Evolutionary conservation across 768 basidiomycete species (phyloP), one percentile per base, ranked within the genome.

Genomic region (Pleurotus tuoliensis): DNA sequence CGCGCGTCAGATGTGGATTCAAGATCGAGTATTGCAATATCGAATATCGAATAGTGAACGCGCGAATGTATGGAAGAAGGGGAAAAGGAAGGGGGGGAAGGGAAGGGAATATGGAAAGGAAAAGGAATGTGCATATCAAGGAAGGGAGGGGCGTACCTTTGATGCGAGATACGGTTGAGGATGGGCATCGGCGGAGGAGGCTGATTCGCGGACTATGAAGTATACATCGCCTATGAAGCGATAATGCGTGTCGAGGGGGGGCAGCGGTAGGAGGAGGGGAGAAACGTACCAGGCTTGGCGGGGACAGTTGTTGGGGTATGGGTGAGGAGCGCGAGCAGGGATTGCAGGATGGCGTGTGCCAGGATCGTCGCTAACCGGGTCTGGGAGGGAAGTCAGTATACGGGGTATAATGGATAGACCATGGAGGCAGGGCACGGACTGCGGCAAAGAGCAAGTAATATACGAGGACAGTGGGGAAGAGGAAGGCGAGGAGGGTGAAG

Each of bases 291-390:
- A 56, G 96, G 93, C 6, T 97, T 65, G 25, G 63, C 80, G 78
- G 1, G 92, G 86, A 65, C 96, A 92, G 68, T 98, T 97, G 6
- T 85, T 61, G 96, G 94, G 60, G 97, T 97, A 61, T 93, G 87
- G 59, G 97, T 95, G 77, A 98, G 82, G 60, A 94, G 86, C 0
- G 84, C 86, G 20, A 94, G 73, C 2, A 79, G 69, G 0, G 82
- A 83, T 61, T 90, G 85, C 27, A 94, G 69, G 6, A 67, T 66
- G 0, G 85, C 87, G 61, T 92, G 83, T 2, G 84, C 58, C 1
- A 81, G 60, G 9, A 93, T 78, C 5, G 84, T 76, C 2, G 67
- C 74, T 0, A 87, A 64, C 1, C 81, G 80, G 37, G 81, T 71
- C 86, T 89, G 62, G 16, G 46, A 37, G 43, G 45, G 41, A 48